Base-by-base conservation (phyloP, 169 alveolate species). In the Hepatocystis sp. region DNA sequence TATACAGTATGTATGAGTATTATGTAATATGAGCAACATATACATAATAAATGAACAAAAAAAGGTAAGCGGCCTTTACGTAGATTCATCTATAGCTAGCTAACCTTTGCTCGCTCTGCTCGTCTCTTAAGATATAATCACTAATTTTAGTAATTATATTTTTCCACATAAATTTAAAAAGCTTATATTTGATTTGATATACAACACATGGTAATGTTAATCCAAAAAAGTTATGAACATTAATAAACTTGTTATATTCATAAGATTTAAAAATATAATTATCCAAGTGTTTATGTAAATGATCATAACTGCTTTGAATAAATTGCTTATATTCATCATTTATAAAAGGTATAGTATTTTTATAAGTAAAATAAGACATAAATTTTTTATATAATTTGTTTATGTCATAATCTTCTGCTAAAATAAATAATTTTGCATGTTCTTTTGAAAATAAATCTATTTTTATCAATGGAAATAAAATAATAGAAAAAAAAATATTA, bases 361-460 rank as follows among this genome's bases (percentile, higher is more conserved):
- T 34, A 17, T 30, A 25, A n/a, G 55, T 42, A 58, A 71, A 71
- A 46, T 21, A 51, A 1, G 67, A 71, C 40, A 71, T 46, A 44
- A 71, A 71, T 44, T 71, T 56, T 8, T 21, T 51, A 30, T 71
- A 58, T 11, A 36, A 60, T 39, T 71, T 76, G 11, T 58, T 49
- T 42, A 71, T 71, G 32, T 71, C 52, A 42, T 71, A 42, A 15
- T 76, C 44, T 71, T 71, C 86, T 36, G 86, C 86, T 71, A 71
- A 42, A 0, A 71, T 44, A 58, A 71, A 71, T 11, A 58, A 58
- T 36, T 71, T 49, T 17, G 86, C 71, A 71, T 71, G 78, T 5
- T 1, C 32, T 30, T 60, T 90, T 53, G 56, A 86, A 58, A 71
- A 86, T 67, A 27, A 52, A 28, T 66, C 67, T 56, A 65, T 64